These are phyloP conservation scores for Fraxinus pennsylvanica DNA, from an alignment of 257 asterid genomes.

Conservation along the genomic window DNA sequence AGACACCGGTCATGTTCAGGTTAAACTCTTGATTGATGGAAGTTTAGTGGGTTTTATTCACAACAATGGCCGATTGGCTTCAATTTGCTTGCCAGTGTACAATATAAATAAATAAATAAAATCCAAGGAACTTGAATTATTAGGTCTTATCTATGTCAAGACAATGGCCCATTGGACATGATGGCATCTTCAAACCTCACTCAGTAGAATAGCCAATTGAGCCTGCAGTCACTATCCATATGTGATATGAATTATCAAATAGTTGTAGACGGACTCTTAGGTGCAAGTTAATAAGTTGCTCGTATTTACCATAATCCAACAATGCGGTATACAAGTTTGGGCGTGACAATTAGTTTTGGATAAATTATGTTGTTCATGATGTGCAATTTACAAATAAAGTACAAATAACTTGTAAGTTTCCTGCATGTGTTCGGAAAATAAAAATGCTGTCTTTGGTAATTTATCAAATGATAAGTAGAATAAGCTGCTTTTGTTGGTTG, in stretches of 20 bases:
- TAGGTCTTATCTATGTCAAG: neutral
- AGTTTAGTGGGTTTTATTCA: slow-evolving; percentile 12
- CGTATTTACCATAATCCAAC: neutral
- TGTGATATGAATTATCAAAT: neutral
- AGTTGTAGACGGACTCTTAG: neutral
- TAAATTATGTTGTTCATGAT: neutral
- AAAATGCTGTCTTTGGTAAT: neutral
- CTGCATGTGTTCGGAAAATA: neutral
- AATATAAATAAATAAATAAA: neutral
- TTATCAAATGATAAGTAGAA: neutral
- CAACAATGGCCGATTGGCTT: neutral
- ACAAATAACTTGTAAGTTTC: neutral
- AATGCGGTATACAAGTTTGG: neutral
- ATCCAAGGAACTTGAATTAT: neutral
- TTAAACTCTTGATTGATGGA: slow-evolving; percentile 26
- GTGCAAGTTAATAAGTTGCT: neutral
- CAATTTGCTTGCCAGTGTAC: neutral
- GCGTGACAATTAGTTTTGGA: neutral
- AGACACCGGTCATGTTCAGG: slow-evolving; percentile 87
- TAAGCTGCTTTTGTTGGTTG: neutral
- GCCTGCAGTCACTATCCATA: neutral
- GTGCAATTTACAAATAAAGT: neutral
- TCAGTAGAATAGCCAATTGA: neutral
- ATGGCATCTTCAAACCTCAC: neutral
- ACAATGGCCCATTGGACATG: neutral